Conservation (phyloP, 2,329 filamentous ascomycete species). For the Neofusicoccum ribis region DNA sequence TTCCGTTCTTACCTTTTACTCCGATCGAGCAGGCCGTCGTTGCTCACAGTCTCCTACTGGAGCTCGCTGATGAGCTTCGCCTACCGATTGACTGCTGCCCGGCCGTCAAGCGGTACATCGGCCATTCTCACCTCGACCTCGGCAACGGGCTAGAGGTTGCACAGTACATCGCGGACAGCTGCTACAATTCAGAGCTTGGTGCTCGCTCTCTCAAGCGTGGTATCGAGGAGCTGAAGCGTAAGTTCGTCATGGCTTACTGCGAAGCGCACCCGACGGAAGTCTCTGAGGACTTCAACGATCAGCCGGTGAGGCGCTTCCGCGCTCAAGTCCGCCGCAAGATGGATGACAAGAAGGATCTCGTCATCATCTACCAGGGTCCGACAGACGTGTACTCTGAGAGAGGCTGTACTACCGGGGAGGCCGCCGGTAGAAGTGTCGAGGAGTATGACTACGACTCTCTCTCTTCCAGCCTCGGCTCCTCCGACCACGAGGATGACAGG, state of each 20-base stretch:
- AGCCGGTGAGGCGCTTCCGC: background rate
- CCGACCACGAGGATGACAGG: background rate
- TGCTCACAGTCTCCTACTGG: conserved; percentile 45
- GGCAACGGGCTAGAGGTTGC: background rate
- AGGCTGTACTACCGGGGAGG: background rate
- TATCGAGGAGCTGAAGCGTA: conserved; percentile 1
- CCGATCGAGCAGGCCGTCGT: conserved; percentile 43
- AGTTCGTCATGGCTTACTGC: background rate
- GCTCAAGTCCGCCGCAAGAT: background rate
- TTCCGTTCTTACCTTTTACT: conserved; percentile 48
- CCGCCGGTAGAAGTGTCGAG: background rate
- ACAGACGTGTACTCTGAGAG: background rate
- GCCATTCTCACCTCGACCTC: background rate
- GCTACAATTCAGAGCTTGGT: background rate
- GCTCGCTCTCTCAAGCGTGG: background rate
- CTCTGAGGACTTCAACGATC: background rate
- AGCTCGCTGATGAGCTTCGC: conserved; percentile 32
- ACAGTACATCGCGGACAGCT: background rate
- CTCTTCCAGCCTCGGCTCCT: background rate
- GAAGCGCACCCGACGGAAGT: background rate
- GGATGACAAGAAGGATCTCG: background rate
- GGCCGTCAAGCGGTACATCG: conserved; percentile 1
- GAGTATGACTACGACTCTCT: background rate
- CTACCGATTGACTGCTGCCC: conserved; percentile 29
- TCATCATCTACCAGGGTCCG: background rate